Evolutionary conservation across 2,329 filamentous ascomycete genomes (phyloP).

Genomic region (Drechslera avenae): DNA sequence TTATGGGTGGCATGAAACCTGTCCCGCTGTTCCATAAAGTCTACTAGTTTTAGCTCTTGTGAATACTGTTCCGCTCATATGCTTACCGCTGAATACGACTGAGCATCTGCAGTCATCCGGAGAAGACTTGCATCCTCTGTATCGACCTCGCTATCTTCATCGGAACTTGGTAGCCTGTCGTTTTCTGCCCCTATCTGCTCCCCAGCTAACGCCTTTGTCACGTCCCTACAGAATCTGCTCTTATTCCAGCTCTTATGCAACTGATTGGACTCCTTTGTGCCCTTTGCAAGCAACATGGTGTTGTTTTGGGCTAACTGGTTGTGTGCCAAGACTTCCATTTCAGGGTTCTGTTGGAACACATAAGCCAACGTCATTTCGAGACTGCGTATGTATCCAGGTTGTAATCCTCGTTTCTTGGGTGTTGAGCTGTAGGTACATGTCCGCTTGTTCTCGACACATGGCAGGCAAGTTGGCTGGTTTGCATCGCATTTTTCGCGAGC

Average conservation of each 20-base stretch:
- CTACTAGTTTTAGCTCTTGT: conserved; percentile 5
- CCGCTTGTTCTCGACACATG: conserved; percentile 66
- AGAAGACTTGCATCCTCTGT: conserved; percentile 15
- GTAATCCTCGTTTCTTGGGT: conserved; percentile 76
- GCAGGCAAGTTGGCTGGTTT: conserved; percentile 67
- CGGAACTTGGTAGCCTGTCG: conserved; percentile 23
- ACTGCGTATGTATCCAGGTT: conserved; percentile 59
- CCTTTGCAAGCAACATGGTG: conserved; percentile 57
- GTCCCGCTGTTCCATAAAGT: conserved; percentile 2
- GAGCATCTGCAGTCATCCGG: conserved; percentile 4
- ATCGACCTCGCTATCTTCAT: conserved; percentile 33
- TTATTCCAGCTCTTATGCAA: conserved; percentile 67
- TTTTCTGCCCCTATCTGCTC: conserved; percentile 20
- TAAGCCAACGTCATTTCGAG: conserved; percentile 66
- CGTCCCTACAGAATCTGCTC: conserved; percentile 64
- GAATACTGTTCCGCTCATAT: neutral
- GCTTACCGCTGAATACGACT: conserved; percentile 15
- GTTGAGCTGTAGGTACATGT: conserved; percentile 73
- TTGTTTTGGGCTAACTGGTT: conserved; percentile 57
- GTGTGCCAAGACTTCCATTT: conserved; percentile 63
- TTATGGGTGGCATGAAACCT: neutral
- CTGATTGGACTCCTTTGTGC: conserved; percentile 58
- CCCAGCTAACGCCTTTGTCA: conserved; percentile 64
- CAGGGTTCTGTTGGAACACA: conserved; percentile 55
- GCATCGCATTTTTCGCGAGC: conserved; percentile 76